Conservation (phyloP, 257 asterid species). For the Solanum bukasovii region DNA sequence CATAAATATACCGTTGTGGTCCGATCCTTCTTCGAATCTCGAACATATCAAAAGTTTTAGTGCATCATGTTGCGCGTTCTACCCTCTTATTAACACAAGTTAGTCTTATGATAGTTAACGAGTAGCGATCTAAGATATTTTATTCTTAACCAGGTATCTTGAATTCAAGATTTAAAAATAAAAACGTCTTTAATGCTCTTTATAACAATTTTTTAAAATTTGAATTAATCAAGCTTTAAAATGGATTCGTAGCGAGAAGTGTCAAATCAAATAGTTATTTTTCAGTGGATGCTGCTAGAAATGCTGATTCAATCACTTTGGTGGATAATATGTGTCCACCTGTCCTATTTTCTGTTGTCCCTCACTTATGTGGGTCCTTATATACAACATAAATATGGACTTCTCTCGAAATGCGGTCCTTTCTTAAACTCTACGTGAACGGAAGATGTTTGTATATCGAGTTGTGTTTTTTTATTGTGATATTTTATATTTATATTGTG, state of each 20-base stretch:
- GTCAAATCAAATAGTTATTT: not conserved
- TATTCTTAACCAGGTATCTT: not conserved
- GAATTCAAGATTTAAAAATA: not conserved
- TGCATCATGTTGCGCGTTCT: too few species aligned
- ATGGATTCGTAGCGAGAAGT: not conserved
- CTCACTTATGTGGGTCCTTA: not conserved
- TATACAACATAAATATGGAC: not conserved
- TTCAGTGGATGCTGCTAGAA: not conserved
- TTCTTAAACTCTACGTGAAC: not conserved
- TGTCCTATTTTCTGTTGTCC: not conserved
- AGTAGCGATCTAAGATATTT: too few species aligned
- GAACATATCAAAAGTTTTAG: too few species aligned
- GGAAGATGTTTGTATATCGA: fast-evolving
- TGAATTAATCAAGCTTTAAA: not conserved
- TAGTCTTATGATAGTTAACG: too few species aligned
- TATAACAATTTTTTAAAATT: not conserved
- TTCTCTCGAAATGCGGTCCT: not conserved
- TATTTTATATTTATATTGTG: fast-evolving
- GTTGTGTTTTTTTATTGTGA: fast-evolving
- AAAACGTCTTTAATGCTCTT: not conserved
- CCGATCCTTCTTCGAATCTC: not conserved
- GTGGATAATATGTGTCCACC: not conserved
- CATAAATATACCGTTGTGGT: not conserved
- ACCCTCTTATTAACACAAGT: too few species aligned
- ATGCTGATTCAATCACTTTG: not conserved